Base-by-base conservation (phyloP, 495 filamentous ascomycete genomes). In the Penicillium nucicola region DNA sequence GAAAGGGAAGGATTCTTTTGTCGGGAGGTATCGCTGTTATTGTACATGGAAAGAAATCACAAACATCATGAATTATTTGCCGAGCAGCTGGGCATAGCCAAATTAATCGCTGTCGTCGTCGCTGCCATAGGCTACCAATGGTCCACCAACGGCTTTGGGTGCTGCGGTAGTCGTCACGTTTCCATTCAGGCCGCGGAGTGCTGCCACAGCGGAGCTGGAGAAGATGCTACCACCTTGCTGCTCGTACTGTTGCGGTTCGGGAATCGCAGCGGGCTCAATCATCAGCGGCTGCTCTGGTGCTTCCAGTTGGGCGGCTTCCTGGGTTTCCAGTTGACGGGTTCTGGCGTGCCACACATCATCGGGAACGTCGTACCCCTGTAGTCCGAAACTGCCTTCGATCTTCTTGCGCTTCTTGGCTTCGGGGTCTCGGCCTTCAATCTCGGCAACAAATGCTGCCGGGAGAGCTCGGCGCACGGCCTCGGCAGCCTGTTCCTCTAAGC, bases 401-500 rank as follows among this genome's bases (percentile, higher is more conserved):
- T 88, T 92, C 66, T 92, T 82, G 59, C 89, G 76, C 73, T 95
- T 97, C 61, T 83, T 78, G 34, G 89, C 88, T 55, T 92, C 87
- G 2, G 86, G 86, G 56, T 95, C 90, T 28, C 86, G 83, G 9
- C 93, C 95, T 67, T 99, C 95, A 45, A 98, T 84, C 71, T 99
- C 90, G 0, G 89, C 89, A 1, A 99, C 87, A 59, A 90, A 97
- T 19, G 88, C 90, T 1, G 84, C 90, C 0, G 95, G 95, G n/a
- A 99, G 70, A 6, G 95, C 93, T 34, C 85, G 77, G 18, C 95
- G 77, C 33, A 99, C 90, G 9, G 95, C 95, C 62, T 97, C 95
- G 0, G 93, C 95, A n/a, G 95, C 95, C 69, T 97, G 92, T 66
- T 99, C 95, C 68, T 99, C 95, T 42, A 99, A 84, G 14, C 85